Percentiles rank a stretch among this genome's conserved stretches.
These are phyloP conservation scores for Mycena rebaudengoi DNA, from an alignment of 768 basidiomycete species.

Conservation along the genomic window DNA sequence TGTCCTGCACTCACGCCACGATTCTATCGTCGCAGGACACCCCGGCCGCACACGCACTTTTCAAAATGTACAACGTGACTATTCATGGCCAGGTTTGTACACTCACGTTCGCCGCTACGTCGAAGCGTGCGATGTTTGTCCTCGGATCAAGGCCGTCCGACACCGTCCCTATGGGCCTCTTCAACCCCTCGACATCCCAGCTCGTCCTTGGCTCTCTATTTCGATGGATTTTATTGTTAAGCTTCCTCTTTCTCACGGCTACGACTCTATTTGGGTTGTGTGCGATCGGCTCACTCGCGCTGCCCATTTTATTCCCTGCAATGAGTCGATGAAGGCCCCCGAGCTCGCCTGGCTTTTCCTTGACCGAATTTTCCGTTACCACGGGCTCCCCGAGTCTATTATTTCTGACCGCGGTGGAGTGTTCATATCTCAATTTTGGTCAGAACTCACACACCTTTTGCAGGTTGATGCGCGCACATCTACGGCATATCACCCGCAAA, in stretches of 20 bases:
- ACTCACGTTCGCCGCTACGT: conserved; percentile 38
- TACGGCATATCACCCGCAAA: conserved; percentile 55
- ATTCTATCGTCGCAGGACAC: conserved; percentile 49
- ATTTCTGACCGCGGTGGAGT: conserved; percentile 42
- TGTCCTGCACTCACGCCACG: conserved; percentile 44
- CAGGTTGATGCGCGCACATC: conserved; percentile 29
- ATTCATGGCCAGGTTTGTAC: conserved; percentile 48
- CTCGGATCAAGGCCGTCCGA: conserved; percentile 38
- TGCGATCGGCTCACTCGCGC: conserved; percentile 41
- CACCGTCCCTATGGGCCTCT: conserved; percentile 48
- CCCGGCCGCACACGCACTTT: conserved; percentile 46
- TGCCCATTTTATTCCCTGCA: conserved; percentile 51
- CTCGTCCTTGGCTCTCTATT: conserved; percentile 46
- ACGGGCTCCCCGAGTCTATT: conserved; percentile 44
- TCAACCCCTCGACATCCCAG: conserved; percentile 45
- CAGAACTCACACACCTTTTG: conserved; percentile 28
- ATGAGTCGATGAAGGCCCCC: conserved; percentile 33
- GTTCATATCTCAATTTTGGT: conserved; percentile 45
- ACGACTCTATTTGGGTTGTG: conserved; percentile 46
- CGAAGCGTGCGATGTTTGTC: conserved; percentile 44
- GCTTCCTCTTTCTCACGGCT: conserved; percentile 47
- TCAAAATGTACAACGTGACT: conserved; percentile 42
- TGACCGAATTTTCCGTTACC: conserved; percentile 42
- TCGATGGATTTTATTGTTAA: conserved; percentile 53
- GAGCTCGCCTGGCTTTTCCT: conserved; percentile 47